Conservation (phyloP, 768 basidiomycete genomes). For the Galerina sulciceps region DNA sequence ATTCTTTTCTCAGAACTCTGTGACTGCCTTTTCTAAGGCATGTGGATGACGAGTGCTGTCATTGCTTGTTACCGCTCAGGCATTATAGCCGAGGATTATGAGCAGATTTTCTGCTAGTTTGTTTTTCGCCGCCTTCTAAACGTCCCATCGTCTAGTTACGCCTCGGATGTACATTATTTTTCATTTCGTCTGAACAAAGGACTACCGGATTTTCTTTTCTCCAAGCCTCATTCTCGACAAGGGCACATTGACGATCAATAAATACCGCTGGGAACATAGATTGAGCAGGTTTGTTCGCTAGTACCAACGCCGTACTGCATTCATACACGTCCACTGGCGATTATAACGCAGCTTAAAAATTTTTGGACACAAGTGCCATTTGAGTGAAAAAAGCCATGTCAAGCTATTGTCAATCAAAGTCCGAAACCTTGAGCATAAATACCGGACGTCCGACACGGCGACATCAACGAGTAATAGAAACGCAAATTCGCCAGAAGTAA, state of each 20-base stretch:
- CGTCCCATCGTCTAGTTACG: not conserved
- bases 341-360: not conserved
- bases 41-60: not conserved
- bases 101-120: not conserved
- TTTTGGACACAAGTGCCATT: not conserved
- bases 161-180: slow-evolving; percentile 9
- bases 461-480: slow-evolving; percentile 7
- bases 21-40: slow-evolving; percentile 63
- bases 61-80: not conserved
- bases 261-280: not conserved
- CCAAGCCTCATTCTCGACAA: not conserved
- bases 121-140: not conserved
- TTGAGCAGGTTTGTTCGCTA: not conserved
- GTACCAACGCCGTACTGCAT: not conserved
- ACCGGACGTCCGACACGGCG: not conserved
- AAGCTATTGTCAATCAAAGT: slow-evolving; percentile 1
- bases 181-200: not conserved
- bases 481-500: not conserved
- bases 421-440: not conserved
- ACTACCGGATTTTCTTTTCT: not conserved
- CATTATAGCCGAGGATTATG: not conserved
- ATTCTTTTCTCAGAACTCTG: slow-evolving; percentile 57
- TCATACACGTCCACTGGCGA: not conserved
- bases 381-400: not conserved
- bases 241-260: not conserved